Conservation (phyloP, 129 eudicot species). For the Rutidosis leptorrhynchoides region DNA sequence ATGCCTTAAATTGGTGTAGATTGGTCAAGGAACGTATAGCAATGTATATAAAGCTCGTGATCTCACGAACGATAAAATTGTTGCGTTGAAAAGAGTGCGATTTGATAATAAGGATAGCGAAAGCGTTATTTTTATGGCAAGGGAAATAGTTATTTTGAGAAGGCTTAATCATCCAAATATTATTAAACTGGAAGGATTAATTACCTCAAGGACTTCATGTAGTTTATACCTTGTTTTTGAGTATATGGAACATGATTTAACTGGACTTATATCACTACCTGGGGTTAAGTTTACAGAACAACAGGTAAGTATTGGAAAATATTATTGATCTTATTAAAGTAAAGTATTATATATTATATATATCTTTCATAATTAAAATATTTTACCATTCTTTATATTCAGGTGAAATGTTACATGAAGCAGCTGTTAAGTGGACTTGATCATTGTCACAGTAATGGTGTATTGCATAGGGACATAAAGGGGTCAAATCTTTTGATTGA, state of each 20-base stretch:
- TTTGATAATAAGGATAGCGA: conserved; percentile 81
- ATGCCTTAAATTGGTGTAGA: conserved; percentile 48
- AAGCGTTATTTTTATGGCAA: conserved; percentile 84
- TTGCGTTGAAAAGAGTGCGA: conserved; percentile 85
- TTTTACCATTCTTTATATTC: conserved; percentile 10
- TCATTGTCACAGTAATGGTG: conserved; percentile 73
- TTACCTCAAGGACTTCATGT: conserved; percentile 60
- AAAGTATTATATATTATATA: no score
- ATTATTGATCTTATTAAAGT: not conserved
- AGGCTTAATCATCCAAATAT: conserved; percentile 87
- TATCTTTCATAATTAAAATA: no score
- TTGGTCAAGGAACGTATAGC: conserved; percentile 97
- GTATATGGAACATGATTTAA: conserved; percentile 95
- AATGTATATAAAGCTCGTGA: conserved; percentile 89
- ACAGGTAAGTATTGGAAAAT: conserved; percentile 66
- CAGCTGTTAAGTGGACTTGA: conserved; percentile 83
- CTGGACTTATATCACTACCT: conserved; percentile 82
- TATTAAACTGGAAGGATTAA: conserved; percentile 75
- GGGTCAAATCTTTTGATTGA: conserved; percentile 83
- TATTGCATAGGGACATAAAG: conserved; percentile 87
- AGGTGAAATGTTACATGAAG: conserved; percentile 83
- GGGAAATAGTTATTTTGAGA: conserved; percentile 79
- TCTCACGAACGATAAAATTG: conserved; percentile 52
- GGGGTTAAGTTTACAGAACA: conserved; percentile 81
- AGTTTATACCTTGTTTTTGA: conserved; percentile 84